phyloP scores from a whole-genome alignment of 2,329 filamentous ascomycete genomes.

The Beauveria varroae region DNA sequence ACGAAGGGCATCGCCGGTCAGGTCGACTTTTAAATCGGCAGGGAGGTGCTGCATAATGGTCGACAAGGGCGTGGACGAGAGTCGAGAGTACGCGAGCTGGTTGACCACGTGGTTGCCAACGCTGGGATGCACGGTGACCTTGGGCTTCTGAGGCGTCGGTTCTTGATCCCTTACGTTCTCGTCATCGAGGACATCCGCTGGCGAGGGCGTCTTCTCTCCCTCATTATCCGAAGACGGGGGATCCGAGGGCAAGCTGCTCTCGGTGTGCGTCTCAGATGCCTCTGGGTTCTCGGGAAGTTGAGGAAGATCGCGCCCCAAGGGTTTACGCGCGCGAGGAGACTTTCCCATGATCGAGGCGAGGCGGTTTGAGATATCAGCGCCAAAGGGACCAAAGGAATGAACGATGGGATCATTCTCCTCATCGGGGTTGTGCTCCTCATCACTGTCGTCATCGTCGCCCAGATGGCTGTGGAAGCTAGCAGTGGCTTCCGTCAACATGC shows the following conservation, averaged over 20 bases:
- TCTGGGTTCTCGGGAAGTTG: constrained; percentile 5
- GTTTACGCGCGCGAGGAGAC: constrained; percentile 47
- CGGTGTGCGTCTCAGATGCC: constrained; percentile 9
- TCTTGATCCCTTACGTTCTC: not conserved
- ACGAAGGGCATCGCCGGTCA: constrained; percentile 59
- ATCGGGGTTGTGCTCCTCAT: constrained; percentile 70
- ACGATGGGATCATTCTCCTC: constrained; percentile 94
- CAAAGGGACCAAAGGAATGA: constrained; percentile 86
- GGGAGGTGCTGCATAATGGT: constrained; percentile 85
- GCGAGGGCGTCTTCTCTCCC: constrained; percentile 7
- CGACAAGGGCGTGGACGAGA: constrained; percentile 85
- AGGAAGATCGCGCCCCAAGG: constrained; percentile 12
- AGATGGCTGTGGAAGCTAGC: constrained; percentile 51
- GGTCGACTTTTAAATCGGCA: constrained; percentile 48
- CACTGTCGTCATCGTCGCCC: constrained; percentile 45
- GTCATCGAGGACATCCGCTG: not conserved
- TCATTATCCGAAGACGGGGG: constrained; percentile 7
- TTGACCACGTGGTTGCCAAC: constrained; percentile 85
- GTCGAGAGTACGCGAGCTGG: constrained; percentile 87
- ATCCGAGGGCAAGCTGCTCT: constrained; percentile 8
- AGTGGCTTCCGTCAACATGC: constrained; percentile 43
- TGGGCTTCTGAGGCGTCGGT: constrained; percentile 12
- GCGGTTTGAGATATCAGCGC: constrained; percentile 74
- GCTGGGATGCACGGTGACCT: constrained; percentile 31
- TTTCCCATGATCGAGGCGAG: constrained; percentile 69